Evolutionary conservation across 2,329 filamentous ascomycete genomes (phyloP), one percentile per base, ranked within the genome.

Genomic region (Calonectria hongkongensis): DNA sequence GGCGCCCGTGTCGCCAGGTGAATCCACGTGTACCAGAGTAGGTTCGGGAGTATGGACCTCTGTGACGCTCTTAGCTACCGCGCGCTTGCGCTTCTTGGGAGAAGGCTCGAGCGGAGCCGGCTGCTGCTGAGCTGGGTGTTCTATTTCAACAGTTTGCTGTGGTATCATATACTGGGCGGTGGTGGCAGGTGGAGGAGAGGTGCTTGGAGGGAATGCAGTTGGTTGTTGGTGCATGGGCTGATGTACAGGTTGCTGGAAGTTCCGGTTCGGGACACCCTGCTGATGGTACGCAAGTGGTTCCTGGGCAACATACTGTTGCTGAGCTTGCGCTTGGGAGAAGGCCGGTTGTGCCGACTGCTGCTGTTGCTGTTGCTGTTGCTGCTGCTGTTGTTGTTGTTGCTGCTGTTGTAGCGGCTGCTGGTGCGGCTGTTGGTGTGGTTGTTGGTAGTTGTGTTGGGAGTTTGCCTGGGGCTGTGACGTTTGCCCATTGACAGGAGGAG

Each of bases 81-180:
- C 72, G 4, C 84, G 82, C 73, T 86, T 87, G 47, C 84, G 83
- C 78, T 85, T 86, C 77, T 85, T 86, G 16, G 78, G 78, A 21
- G 79, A 75, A 21, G 81, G 81, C 27, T 84, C 83, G 45, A 73
- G 15, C 21, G 12, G 21, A 8, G 36, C 33, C 72, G 12, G 75
- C 66, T 9, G 69, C 69, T 18, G 78, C 67, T 43, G 80, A 78
- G 15, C 73, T 8, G 72, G 76, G 33, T 70, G 71, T 54, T 80
- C 78, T 41, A 76, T 71, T 18, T 79, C 78, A 15, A 72, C 68
- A 9, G 74, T 71, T 25, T 76, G 75, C 45, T 82, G 79, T 10
- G 76, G 63, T 10, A 77, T 71, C 15, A 75, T 68, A 41, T 81
- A 81, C 39, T 79, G 79, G 15, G 68, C 62, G 43, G 70, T 76